Base-by-base conservation (phyloP, 1,139 yeast genomes). In the Taphrina populina region DNA sequence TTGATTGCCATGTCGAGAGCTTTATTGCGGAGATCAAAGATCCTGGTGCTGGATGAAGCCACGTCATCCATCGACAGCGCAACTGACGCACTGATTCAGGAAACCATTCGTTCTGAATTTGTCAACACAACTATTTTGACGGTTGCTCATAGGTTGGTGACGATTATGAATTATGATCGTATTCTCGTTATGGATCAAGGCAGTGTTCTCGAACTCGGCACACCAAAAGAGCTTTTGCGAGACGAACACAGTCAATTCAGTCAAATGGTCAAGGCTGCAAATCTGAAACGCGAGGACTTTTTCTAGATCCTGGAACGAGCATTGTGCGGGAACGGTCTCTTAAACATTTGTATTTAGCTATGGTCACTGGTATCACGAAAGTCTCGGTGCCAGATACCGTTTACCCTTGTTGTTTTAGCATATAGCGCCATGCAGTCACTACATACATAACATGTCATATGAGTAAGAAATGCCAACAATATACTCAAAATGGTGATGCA, bases 41-140 rank as follows among this genome's bases (percentile, higher is more conserved):
- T 85, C 58, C 71, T 85, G 62, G 81, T 85, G 59, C 69, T 85
- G 59, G 95, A 85, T 67, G 95, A 85, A 68, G 94, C 95, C 13
- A 85, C 95, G 0, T 84, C 94, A 0, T 80, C 85, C 7, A 92
- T 85, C 39, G 95, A 85, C 67, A 83, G 82, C 65, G 86, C 81
- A 62, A 84, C 94, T 0, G 94, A 85, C 68, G 73, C 78, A 43
- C 78, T 77, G 66, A 83, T 86, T 63, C 95, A 85, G 69, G 64
- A 71, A 4, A 81, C 87, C 24, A 83, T 84, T 60, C 72, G 74
- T 7, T 71, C 70, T 11, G 88, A 83, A 66, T 84, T 85, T 65
- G 65, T 71, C 6, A 69, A 78, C 47, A 82, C 90, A 67, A 84
- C 94, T 0, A 81, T 84, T 54, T 70, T 85, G 64, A 83, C 90